Evolutionary conservation across 2,329 filamentous ascomycete species (phyloP).

Genomic region (Apiospora koreana): DNA sequence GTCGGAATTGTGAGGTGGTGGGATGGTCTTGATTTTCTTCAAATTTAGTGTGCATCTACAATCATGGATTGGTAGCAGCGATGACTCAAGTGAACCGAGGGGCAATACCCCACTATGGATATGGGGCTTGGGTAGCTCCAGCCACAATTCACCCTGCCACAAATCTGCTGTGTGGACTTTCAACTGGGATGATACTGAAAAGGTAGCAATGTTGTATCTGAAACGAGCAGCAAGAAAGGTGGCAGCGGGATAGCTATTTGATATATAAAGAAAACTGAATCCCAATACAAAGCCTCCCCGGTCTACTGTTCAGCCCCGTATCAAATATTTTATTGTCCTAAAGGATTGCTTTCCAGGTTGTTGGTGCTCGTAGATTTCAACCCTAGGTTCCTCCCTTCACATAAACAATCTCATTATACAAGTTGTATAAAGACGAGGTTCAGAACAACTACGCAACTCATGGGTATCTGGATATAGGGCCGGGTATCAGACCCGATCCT

Average conservation of each 20-base stretch:
- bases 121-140: background rate
- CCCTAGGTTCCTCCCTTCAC: background rate
- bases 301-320: too few species aligned
- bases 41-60: conserved; percentile 12
- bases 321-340: background rate
- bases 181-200: too few species aligned
- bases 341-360: background rate
- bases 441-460: background rate
- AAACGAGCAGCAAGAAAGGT: too few species aligned
- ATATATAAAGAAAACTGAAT: too few species aligned
- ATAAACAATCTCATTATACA: background rate
- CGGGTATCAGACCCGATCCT: background rate
- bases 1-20: conserved; percentile 6
- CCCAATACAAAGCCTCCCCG: too few species aligned
- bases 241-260: too few species aligned
- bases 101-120: conserved; percentile 10
- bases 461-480: background rate
- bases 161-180: too few species aligned
- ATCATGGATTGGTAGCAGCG: conserved; percentile 7
- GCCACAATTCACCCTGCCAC: background rate
- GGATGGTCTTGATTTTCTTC: conserved; percentile 11
- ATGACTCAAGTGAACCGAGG: conserved; percentile 12
- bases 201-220: too few species aligned
- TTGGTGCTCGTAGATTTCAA: background rate
- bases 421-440: background rate